Percentiles rank a stretch among this genome's conserved stretches.
These are phyloP conservation scores for Hypoxylon subgilvum DNA, from an alignment of 495 filamentous ascomycete species.

Conservation along the genomic window DNA sequence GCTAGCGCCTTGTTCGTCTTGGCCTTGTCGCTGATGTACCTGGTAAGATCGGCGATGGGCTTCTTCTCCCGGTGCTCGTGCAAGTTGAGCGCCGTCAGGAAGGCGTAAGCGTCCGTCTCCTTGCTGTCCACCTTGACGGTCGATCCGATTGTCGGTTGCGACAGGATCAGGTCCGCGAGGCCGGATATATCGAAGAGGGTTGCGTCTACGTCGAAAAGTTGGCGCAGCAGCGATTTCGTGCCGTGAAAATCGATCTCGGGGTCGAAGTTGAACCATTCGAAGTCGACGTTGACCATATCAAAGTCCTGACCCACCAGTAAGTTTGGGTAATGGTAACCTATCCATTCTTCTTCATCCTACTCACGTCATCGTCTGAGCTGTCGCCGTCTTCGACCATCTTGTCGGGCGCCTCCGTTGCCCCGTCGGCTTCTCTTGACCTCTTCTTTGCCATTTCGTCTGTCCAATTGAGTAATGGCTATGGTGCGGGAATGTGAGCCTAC, in stretches of 20 bases:
- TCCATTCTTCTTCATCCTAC: constrained; percentile 36
- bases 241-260: constrained; percentile 92
- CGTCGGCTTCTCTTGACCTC: constrained; percentile 53
- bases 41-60: constrained; percentile 68
- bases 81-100: constrained; percentile 87
- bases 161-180: constrained; percentile 84
- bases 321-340: constrained; percentile 27
- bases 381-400: constrained; percentile 58
- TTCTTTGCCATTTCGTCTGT: constrained; percentile 55
- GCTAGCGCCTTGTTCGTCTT: constrained; percentile 59
- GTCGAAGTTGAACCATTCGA: constrained; percentile 98
- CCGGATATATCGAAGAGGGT: constrained; percentile 84
- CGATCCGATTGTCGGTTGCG: constrained; percentile 86
- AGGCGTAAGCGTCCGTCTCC: constrained; percentile 92
- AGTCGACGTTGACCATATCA: constrained; percentile 92
- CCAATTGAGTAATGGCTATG: background rate
- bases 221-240: constrained; percentile 84
- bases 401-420: constrained; percentile 47
- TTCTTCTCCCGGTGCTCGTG: constrained; percentile 78
- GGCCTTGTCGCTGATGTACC: constrained; percentile 72
- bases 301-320: no score
- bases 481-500: background rate
- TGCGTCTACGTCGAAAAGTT: constrained; percentile 90
- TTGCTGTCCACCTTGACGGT: constrained; percentile 96
- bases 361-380: constrained; percentile 53